A percentile compares a stretch with the other conserved stretches of the same genome.
Conservation (phyloP, 2,329 filamentous ascomycete genomes). For the Raffaelea albimanens region DNA sequence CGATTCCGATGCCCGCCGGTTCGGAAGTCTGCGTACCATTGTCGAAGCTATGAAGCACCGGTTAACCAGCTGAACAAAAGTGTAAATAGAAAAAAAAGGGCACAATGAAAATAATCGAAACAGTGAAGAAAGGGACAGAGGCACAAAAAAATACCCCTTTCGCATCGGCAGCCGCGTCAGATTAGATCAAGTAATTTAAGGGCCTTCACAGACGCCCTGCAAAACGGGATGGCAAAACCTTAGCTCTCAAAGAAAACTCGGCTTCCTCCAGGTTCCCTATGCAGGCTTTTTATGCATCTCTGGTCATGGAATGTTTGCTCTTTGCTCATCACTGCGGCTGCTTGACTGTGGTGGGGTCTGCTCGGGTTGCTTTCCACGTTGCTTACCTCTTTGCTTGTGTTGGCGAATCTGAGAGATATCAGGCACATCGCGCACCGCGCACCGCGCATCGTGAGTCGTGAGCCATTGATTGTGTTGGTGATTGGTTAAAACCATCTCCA, state of each 20-base stretch:
- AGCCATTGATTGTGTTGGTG: too few relatives aligned
- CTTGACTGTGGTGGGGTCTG: not conserved
- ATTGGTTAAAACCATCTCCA: too few relatives aligned
- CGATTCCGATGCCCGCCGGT: slow-evolving; percentile 33
- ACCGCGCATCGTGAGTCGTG: too few relatives aligned
- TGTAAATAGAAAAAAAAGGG: slow-evolving; percentile 9
- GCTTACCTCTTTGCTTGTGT: too few relatives aligned
- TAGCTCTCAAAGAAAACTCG: slow-evolving; percentile 31
- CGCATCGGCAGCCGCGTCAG: slow-evolving; percentile 35
- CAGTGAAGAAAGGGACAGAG: slow-evolving; percentile 10
- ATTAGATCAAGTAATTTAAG: slow-evolving; percentile 54
- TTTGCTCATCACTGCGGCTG: slow-evolving; percentile 24
- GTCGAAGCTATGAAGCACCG: slow-evolving; percentile 26
- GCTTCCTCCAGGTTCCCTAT: slow-evolving; percentile 35
- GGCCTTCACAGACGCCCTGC: slow-evolving; percentile 31
- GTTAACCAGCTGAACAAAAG: slow-evolving; percentile 16
- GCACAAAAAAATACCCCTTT: slow-evolving; percentile 12
- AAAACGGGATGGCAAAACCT: slow-evolving; percentile 35
- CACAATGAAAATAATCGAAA: too few relatives aligned
- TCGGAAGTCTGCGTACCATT: slow-evolving; percentile 38
- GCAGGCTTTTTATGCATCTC: slow-evolving; percentile 23
- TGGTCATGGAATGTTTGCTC: slow-evolving; percentile 24
- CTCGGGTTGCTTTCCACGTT: not conserved
- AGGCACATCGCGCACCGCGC: too few relatives aligned
- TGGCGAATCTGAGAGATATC: too few relatives aligned